Evolutionary conservation across 2,329 filamentous ascomycete species (phyloP).

Genomic region (Septoria petroselini): DNA sequence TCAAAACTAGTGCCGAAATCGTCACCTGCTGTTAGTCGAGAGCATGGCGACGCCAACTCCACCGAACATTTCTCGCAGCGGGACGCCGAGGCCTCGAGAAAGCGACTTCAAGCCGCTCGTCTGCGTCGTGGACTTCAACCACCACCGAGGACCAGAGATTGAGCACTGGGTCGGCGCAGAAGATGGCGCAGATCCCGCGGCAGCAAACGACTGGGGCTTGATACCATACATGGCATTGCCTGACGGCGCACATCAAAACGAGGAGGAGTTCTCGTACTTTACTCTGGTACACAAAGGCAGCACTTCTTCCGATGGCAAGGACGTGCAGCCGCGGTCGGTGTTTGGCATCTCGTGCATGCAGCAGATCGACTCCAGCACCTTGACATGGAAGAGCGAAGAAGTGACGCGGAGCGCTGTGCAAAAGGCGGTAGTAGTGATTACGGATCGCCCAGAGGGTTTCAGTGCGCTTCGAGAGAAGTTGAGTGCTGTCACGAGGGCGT

Average conservation of each 20-base stretch:
- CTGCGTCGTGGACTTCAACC: constrained; percentile 54
- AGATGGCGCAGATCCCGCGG: constrained; percentile 72
- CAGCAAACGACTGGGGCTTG: constrained; percentile 83
- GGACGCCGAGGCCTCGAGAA: constrained; percentile 3
- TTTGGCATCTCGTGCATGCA: constrained; percentile 96
- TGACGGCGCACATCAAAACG: constrained; percentile 89
- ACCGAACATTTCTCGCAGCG: constrained; percentile 3
- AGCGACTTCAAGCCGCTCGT: constrained; percentile 46
- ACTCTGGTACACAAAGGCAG: constrained; percentile 62
- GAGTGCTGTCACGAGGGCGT: constrained; percentile 85
- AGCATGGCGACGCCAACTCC: constrained; percentile 8
- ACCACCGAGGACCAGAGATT: constrained; percentile 75
- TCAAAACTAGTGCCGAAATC: no score
- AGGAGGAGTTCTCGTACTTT: constrained; percentile 98
- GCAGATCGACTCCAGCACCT: constrained; percentile 75
- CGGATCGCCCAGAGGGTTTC: constrained; percentile 84
- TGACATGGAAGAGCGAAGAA: constrained; percentile 76
- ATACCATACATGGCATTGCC: constrained; percentile 96
- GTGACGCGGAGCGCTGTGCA: constrained; percentile 97
- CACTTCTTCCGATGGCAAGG: constrained; percentile 12
- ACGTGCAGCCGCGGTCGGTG: constrained; percentile 51
- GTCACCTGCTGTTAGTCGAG: no score
- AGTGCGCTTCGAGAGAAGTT: constrained; percentile 86
- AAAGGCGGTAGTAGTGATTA: constrained; percentile 94
- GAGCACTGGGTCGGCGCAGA: constrained; percentile 82